Evolutionary conservation across 1,139 yeast species (phyloP).

Genomic region (Meyerozyma smithsonii): DNA sequence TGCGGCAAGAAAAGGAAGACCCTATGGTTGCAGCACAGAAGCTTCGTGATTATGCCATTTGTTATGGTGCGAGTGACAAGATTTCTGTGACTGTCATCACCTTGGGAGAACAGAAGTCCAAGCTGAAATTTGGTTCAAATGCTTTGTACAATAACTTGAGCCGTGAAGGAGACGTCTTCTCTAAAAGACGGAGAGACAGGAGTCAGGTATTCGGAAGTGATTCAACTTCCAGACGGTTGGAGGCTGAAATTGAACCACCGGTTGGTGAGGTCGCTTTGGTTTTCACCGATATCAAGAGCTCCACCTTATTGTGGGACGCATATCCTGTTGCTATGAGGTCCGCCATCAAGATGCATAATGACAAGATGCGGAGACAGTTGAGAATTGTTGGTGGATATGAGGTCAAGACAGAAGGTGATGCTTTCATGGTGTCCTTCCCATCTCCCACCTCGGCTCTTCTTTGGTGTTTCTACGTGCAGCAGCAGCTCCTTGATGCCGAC

Average conservation of each 20-base stretch:
- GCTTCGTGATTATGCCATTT: slow-evolving; percentile 87
- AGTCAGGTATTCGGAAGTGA: slow-evolving; percentile 58
- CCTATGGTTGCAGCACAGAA: slow-evolving; percentile 93
- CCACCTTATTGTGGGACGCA: slow-evolving; percentile 90
- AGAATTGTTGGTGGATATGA: slow-evolving; percentile 95
- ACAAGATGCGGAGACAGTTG: slow-evolving; percentile 89
- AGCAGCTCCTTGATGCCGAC: slow-evolving; percentile 73
- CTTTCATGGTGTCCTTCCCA: slow-evolving; percentile 97
- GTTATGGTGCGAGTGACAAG: slow-evolving; percentile 83
- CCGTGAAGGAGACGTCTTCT: slow-evolving; percentile 36
- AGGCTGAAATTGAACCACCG: slow-evolving; percentile 93
- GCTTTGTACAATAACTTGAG: slow-evolving; percentile 39
- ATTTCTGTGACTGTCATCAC: slow-evolving; percentile 82
- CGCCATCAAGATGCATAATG: slow-evolving; percentile 90
- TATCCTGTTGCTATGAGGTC: slow-evolving; percentile 94
- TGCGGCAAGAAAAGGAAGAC: slow-evolving; percentile 74
- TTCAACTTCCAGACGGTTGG: slow-evolving; percentile 73
- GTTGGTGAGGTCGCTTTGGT: slow-evolving; percentile 92
- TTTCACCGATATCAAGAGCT: slow-evolving; percentile 93
- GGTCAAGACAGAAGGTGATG: slow-evolving; percentile 98
- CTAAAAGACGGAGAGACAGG: slow-evolving; percentile 51
- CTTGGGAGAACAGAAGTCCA: slow-evolving; percentile 40
- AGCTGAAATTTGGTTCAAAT: slow-evolving; percentile 25
- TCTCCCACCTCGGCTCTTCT: slow-evolving; percentile 84
- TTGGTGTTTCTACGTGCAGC: slow-evolving; percentile 94